Evolutionary conservation across 306 rosid species (phyloP).

Genomic region (Nissolia schottii): DNA sequence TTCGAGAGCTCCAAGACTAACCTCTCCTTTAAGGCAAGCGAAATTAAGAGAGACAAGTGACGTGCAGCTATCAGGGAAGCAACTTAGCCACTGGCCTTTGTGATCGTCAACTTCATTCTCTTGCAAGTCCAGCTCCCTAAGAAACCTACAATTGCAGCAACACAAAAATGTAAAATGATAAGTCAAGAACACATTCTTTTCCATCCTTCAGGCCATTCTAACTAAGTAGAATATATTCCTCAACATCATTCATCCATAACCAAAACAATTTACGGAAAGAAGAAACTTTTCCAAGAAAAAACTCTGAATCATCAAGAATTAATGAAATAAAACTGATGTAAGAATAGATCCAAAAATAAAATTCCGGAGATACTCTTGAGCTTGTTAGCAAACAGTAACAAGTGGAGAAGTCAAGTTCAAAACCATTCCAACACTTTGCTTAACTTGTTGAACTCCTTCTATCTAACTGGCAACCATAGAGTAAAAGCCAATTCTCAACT

Average conservation of each 20-base stretch:
- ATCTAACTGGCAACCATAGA: not conserved
- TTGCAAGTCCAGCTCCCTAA: conserved; percentile 91
- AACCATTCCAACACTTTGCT: not conserved
- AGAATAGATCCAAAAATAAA: not conserved
- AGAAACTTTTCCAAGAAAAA: not conserved
- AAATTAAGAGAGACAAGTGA: conserved; percentile 84
- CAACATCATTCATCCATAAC: not conserved
- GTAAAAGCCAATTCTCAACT: not conserved
- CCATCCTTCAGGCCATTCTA: not conserved
- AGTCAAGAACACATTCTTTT: not conserved
- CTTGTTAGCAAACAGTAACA: not conserved
- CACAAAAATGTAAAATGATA: not conserved
- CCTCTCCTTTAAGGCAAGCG: conserved; percentile 89
- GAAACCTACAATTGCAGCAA: conserved; percentile 42
- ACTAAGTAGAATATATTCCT: not conserved
- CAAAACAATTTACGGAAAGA: not conserved
- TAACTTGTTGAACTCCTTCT: not conserved
- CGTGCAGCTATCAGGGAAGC: conserved; percentile 79
- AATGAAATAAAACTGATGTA: not conserved
- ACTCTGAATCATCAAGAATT: not conserved
- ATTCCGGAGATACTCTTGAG: not conserved
- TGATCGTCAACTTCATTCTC: conserved; percentile 88
- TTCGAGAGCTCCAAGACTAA: conserved; percentile 65
- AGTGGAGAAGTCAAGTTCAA: not conserved
- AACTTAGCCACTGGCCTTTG: conserved; percentile 84